A percentile compares a stretch with the other conserved stretches of the same genome.
Evolutionary conservation across 306 rosid genomes (phyloP).

Genomic region (Nissolia schottii): DNA sequence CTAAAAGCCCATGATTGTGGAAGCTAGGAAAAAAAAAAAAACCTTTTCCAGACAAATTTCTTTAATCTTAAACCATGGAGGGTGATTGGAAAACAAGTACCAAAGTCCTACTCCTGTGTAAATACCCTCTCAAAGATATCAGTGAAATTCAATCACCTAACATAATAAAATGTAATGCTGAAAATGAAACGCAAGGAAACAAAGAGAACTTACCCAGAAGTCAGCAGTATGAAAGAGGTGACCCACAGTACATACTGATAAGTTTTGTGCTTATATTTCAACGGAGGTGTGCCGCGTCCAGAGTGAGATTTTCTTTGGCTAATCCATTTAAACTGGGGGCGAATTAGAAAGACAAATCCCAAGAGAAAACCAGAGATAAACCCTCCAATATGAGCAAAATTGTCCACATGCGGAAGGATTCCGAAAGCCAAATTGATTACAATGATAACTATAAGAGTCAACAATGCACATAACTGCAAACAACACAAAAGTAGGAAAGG

Average conservation of each 20-base stretch:
- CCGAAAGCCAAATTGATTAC: conserved; percentile 69
- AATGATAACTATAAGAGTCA: conserved; percentile 53
- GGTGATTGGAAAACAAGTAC: conserved; percentile 10
- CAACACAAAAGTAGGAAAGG: not conserved
- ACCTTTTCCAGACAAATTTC: not conserved
- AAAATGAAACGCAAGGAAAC: not conserved
- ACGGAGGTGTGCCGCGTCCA: conserved; percentile 18
- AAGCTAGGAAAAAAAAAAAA: not conserved
- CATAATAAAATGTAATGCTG: not conserved
- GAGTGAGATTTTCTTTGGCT: conserved; percentile 33
- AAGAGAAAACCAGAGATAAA: conserved; percentile 81
- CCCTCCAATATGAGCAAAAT: conserved; percentile 88
- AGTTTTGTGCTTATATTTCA: conserved; percentile 55
- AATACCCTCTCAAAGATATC: not conserved
- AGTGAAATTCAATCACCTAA: not conserved
- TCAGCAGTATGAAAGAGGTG: conserved; percentile 48
- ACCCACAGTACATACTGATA: conserved; percentile 67
- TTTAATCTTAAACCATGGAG: no score
- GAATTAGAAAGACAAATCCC: conserved; percentile 66
- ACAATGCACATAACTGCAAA: conserved; percentile 60
- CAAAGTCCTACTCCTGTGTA: not conserved
- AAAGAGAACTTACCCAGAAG: conserved; percentile 43
- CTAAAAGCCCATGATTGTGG: not conserved
- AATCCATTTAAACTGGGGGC: conserved; percentile 60
- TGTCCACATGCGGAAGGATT: no score